Percentiles rank a stretch among this genome's conserved stretches.
Evolutionary conservation across 2,329 filamentous ascomycete species (phyloP).

Genomic region (Verticillium isaacii): DNA sequence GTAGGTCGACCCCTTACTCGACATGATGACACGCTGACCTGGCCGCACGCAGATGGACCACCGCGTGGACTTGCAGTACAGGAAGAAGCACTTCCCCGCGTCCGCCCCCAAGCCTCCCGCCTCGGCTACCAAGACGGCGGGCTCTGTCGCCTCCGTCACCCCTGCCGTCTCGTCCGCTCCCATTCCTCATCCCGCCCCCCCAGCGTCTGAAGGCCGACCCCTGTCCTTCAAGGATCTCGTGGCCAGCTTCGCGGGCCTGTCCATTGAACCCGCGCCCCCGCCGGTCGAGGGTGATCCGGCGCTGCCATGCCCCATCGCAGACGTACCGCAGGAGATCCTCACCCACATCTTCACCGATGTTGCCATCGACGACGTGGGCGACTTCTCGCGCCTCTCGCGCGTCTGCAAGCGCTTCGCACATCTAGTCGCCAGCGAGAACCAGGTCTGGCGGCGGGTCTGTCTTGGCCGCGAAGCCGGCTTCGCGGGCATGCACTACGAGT

Average conservation of each 20-base stretch:
- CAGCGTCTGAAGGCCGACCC: slow-evolving; percentile 49
- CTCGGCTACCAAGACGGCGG: slow-evolving; percentile 7
- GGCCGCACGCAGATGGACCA: slow-evolving; percentile 66
- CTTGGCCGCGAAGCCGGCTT: slow-evolving; percentile 72
- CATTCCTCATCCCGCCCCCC: slow-evolving; percentile 24
- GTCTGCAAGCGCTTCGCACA: slow-evolving; percentile 88
- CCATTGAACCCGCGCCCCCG: slow-evolving; percentile 64
- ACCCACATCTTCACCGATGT: slow-evolving; percentile 71
- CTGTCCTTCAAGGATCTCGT: slow-evolving; percentile 66
- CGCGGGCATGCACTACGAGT: slow-evolving; percentile 76
- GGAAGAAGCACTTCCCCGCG: slow-evolving; percentile 83
- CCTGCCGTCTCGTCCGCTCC: slow-evolving; percentile 20
- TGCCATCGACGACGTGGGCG: slow-evolving; percentile 68
- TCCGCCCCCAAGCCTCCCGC: slow-evolving; percentile 43
- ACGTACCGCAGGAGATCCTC: slow-evolving; percentile 78
- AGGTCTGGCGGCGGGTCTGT: slow-evolving; percentile 78
- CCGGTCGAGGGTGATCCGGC: slow-evolving; percentile 65
- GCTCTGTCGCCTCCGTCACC: slow-evolving; percentile 19
- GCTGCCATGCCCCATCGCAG: slow-evolving; percentile 76
- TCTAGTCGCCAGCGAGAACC: slow-evolving; percentile 76
- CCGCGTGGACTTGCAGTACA: slow-evolving; percentile 79
- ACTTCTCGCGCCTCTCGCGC: slow-evolving; percentile 68
- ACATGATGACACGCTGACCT: background rate
- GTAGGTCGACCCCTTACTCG: slow-evolving; percentile 39
- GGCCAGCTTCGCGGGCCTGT: slow-evolving; percentile 64